These are phyloP conservation scores for Asterochloris sp. DNA, from an alignment of 139 green algal species.

Conservation along the genomic window DNA sequence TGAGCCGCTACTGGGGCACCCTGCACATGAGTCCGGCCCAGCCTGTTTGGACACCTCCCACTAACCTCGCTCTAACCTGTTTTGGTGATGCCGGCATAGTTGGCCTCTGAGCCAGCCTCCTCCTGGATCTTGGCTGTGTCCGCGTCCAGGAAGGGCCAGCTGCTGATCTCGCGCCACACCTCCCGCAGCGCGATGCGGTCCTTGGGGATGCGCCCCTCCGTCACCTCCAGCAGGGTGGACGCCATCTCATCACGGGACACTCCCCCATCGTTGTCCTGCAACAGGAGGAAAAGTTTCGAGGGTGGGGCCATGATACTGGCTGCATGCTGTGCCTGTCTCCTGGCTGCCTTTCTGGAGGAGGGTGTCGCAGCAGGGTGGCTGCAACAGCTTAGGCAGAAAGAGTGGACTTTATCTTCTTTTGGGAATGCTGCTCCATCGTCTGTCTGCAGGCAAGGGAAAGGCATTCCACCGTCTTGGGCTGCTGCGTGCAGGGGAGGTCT, in stretches of 20 bases:
- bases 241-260: slow-evolving; percentile 87
- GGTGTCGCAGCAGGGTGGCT: too few species aligned
- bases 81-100: slow-evolving; percentile 24
- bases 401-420: too few species aligned
- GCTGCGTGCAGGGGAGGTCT: too few species aligned
- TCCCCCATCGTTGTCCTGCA: slow-evolving; percentile 60
- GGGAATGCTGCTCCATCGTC: too few species aligned
- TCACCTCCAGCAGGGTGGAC: slow-evolving; percentile 70
- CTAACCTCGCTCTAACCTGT: slow-evolving; percentile 5
- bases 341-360: too few species aligned
- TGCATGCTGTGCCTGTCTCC: too few species aligned
- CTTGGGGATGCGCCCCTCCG: slow-evolving; percentile 69
- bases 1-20: too few species aligned
- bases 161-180: slow-evolving; percentile 73
- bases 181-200: slow-evolving; percentile 82
- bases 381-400: too few species aligned
- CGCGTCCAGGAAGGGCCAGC: slow-evolving; percentile 61
- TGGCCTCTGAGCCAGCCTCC: not conserved
- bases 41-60: not conserved
- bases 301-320: too few species aligned
- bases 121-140: slow-evolving; percentile 7
- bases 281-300: not conserved
- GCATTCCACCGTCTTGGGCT: too few species aligned
- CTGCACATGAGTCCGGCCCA: too few species aligned
- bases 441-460: too few species aligned